Conservation (phyloP, 495 filamentous ascomycete genomes). For the Cladorrhinum samala region DNA sequence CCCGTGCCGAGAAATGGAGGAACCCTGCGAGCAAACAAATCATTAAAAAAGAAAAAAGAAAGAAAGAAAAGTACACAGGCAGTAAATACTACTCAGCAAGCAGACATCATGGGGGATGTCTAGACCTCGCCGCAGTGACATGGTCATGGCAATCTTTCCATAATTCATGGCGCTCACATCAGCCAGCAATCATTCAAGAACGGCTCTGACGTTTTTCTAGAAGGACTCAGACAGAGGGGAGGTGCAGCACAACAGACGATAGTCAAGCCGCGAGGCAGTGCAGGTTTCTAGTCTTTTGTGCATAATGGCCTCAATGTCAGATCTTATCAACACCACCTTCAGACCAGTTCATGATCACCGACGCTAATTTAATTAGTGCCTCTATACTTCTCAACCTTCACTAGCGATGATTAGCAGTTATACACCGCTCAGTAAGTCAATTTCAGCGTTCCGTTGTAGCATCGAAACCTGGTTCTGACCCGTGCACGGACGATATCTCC, state of each 20-base stretch:
- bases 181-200: neutral
- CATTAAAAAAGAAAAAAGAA: too few species aligned
- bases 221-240: neutral
- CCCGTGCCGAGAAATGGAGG: too few species aligned
- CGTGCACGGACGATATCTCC: conserved; percentile 2
- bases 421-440: too few species aligned
- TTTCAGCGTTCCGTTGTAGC: neutral
- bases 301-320: conserved; percentile 1
- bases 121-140: too few species aligned
- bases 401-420: too few species aligned
- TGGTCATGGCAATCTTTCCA: too few species aligned
- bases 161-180: neutral
- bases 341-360: conserved; percentile 1
- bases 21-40: too few species aligned
- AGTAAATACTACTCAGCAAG: too few species aligned
- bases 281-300: neutral
- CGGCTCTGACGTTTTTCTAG: conserved; percentile 1
- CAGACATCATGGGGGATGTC: too few species aligned
- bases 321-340: neutral
- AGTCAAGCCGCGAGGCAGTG: neutral
- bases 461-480: neutral
- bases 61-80: too few species aligned
- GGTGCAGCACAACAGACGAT: neutral
- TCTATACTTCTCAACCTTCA: neutral
- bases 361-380: neutral